These are phyloP conservation scores for Colletotrichum incanum DNA, from an alignment of 2,329 filamentous ascomycete genomes.

Conservation along the genomic window DNA sequence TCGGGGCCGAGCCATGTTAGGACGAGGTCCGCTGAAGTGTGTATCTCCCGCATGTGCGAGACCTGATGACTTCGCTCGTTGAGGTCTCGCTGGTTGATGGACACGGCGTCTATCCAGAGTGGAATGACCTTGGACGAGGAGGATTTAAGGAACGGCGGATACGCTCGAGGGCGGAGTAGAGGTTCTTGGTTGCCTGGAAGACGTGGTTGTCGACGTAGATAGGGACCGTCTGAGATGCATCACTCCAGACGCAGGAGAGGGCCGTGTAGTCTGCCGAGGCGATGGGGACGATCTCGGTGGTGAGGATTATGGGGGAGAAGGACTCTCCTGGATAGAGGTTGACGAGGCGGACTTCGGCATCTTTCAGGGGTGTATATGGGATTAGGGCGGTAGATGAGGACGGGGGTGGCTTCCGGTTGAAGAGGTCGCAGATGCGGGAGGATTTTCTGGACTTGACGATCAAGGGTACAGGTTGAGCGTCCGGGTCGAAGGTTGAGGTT, in stretches of 20 bases:
- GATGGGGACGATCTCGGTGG: not conserved
- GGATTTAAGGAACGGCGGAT: slow-evolving; percentile 23
- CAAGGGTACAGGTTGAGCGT: not conserved
- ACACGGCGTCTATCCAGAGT: slow-evolving; percentile 46
- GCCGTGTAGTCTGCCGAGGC: slow-evolving; percentile 23
- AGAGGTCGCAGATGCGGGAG: not conserved
- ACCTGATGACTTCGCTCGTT: slow-evolving; percentile 45
- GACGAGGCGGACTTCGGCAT: not conserved
- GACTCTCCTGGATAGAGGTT: not conserved
- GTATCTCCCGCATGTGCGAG: slow-evolving; percentile 43
- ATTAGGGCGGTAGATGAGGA: not conserved
- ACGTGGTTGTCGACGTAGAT: slow-evolving; percentile 25
- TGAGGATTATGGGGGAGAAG: not conserved
- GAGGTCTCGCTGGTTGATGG: slow-evolving; percentile 45
- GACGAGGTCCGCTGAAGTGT: slow-evolving; percentile 40
- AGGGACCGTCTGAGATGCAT: slow-evolving; percentile 4
- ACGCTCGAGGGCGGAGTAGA: slow-evolving; percentile 28
- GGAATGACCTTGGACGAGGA: slow-evolving; percentile 9
- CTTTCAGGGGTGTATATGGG: not conserved
- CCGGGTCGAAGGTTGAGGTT: not conserved
- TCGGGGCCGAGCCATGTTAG: slow-evolving; percentile 42
- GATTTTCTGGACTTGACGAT: not conserved
- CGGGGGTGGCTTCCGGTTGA: not conserved
- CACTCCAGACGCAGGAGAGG: slow-evolving; percentile 46
- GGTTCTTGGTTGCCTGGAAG: slow-evolving; percentile 20